Evolutionary conservation across 2,329 filamentous ascomycete genomes (phyloP), one percentile per base, ranked within the genome.

Genomic region (Fusarium sp.): DNA sequence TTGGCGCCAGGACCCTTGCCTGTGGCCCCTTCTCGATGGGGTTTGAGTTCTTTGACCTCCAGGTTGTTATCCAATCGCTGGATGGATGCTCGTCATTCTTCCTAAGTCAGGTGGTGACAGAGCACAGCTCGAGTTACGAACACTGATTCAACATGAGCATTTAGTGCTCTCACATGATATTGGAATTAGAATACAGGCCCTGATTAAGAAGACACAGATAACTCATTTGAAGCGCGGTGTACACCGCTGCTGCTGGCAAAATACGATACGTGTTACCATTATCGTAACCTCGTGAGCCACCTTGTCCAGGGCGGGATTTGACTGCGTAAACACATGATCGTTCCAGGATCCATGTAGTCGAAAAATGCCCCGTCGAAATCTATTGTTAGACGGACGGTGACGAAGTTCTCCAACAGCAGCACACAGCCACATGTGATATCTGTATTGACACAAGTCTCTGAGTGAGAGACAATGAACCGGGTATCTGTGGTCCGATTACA

Each of bases 51-150:
- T 66, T 67, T 8, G 55, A 41, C 56, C 41, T 40, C 52, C 33
- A 57, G 44, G 31, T 51, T 15, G 18, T 68, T 47, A 33, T 57
- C 67, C 67, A 70, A 68, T 70, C 49, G 42, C 31, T 49, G 36
- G 30, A 26, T 44, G 41, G 40, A 33, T 70, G 57, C 57, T 67
- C 41, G 67, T 69, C 67, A 70, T 67, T 47, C 50, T 55, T 36
- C 45, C n/a, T 52, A 42, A 64, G 67, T 64, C 57, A 67, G 53
- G 42, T 60, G 58, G 41, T 57, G 20, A 36, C 63, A 37, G 26
- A 33, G 20, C 23, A 49, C n/a, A 41, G 42, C 15, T 10, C 50
- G 37, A 52, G 33, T 47, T 36, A 50, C 16, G 31, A 23, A 40
- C 31, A 33, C 40, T 38, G 31, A 38, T 42, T 23, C 23, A 23